Conservation (phyloP, 805 yeast genomes). For the Scheffersomyces ergatensis region DNA sequence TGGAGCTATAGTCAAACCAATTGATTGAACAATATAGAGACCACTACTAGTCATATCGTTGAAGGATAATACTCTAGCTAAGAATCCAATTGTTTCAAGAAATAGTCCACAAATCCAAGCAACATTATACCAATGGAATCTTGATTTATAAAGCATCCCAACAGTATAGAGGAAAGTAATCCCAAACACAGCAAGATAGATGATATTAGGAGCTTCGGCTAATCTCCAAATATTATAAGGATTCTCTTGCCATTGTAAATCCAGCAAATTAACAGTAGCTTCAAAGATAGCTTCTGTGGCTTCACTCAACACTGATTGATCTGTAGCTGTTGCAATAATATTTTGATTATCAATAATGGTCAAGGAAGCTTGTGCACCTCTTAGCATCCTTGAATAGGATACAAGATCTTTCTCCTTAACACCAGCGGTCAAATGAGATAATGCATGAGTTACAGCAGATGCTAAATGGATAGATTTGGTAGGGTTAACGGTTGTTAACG, state of each 20-base stretch:
- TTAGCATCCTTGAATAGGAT: slow-evolving; percentile 15
- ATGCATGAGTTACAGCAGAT: no score
- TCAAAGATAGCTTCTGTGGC: slow-evolving; percentile 31
- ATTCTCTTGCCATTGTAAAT: slow-evolving; percentile 21
- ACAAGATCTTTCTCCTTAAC: slow-evolving; percentile 10
- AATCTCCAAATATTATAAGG: slow-evolving; percentile 19
- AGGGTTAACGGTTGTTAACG: no score
- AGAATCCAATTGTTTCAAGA: slow-evolving; percentile 31
- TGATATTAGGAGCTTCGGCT: slow-evolving; percentile 26
- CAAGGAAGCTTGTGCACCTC: slow-evolving; percentile 35
- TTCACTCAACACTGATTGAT: slow-evolving; percentile 14
- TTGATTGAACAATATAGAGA: slow-evolving; percentile 26
- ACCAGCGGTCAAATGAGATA: no score
- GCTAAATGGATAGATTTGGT: no score
- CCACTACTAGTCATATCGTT: slow-evolving; percentile 16
- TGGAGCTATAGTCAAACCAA: slow-evolving; percentile 34
- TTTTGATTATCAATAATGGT: slow-evolving; percentile 26
- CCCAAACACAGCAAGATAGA: slow-evolving; percentile 23
- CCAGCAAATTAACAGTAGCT: slow-evolving; percentile 26
- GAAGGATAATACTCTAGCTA: slow-evolving; percentile 32
- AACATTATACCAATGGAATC: slow-evolving; percentile 35
- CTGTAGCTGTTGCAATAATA: slow-evolving; percentile 37
- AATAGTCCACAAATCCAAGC: slow-evolving; percentile 30
- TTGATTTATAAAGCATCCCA: slow-evolving; percentile 23
- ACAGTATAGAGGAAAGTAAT: slow-evolving; percentile 17